Conservation (phyloP, 1,139 yeast genomes). For the Nakaseomyces kungkrabaensis region DNA sequence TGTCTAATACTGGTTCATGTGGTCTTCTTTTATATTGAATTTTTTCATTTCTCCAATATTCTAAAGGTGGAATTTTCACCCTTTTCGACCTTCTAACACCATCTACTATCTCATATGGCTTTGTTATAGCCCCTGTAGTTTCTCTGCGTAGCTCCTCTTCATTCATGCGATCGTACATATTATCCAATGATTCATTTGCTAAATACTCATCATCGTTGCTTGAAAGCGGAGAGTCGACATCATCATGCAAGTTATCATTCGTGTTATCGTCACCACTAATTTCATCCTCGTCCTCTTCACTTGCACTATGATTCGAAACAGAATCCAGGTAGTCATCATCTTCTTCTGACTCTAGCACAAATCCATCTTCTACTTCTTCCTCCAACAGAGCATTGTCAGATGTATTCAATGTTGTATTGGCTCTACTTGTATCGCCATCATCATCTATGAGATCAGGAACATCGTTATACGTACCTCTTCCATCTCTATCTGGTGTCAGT, state of each 20-base stretch:
- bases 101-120: constrained; percentile 2
- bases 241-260: constrained; percentile 6
- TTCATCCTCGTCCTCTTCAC: constrained; percentile 7
- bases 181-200: constrained; percentile 10
- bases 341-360: constrained; percentile 16
- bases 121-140: neutral
- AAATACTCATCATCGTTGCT: constrained; percentile 23
- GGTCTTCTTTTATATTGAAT: constrained; percentile 51
- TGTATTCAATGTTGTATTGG: constrained; percentile 22
- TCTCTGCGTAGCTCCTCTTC: constrained; percentile 3
- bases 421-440: constrained; percentile 22
- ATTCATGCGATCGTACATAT: constrained; percentile 10
- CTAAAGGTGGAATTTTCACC: constrained; percentile 61
- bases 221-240: constrained; percentile 9
- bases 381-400: constrained; percentile 27
- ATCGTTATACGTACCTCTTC: constrained; percentile 9
- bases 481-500: constrained; percentile 14
- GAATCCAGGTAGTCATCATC: constrained; percentile 21
- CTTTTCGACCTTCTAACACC: constrained; percentile 47
- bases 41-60: constrained; percentile 79
- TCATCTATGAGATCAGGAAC: constrained; percentile 27
- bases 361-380: constrained; percentile 20
- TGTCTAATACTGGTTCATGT: constrained; percentile 46
- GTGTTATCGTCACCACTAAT: constrained; percentile 7
- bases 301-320: constrained; percentile 8